Evolutionary conservation across 768 basidiomycete species (phyloP), one percentile per base, ranked within the genome.

Genomic region (Rhizopogon vinicolor): DNA sequence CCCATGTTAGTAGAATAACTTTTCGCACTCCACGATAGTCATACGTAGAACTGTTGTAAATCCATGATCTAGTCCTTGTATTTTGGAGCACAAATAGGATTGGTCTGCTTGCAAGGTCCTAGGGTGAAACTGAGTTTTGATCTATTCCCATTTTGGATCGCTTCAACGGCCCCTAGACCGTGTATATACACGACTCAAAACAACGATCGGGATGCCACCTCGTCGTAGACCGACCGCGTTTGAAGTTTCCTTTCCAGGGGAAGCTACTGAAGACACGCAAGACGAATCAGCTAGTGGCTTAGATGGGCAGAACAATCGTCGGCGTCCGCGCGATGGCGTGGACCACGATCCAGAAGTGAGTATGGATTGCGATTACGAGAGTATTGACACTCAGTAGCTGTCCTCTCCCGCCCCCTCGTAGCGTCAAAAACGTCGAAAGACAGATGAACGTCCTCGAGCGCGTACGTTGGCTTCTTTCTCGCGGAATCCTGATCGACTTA

Each of bases 181-280:
- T 3, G 31, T 33, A 10, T 10, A 33, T 33, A 9, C 19, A 14
- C 14, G 35, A 22, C 19, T 37, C 46, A 19, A 35, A 35, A 13
- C 31, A 13, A 2, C 22, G 28, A 48, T 31, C 19, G 48, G 35
- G n/a, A 77, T 76, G 75, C 61, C 71, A 19, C 73, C 67, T 29
- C 72, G 71, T 25, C 63, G 67, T 28, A 79, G 81, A 40, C 81
- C 80, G 0, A 78, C 70, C 5, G 85, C 86, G 2, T 79, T 77
- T 42, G 80, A 83, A 12, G 71, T 84, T 10, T 78, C 79, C 9
- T 86, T 81, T 56, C 75, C 76, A 1, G 74, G 70, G 10, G 79
- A 81, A 52, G 62, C 64, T 3, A 44, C 59, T 12, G 58, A 55
- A 42, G 45, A 39, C 49, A 51, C 33, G 46, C 44, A 39, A 51